Conservation (phyloP, 306 rosid species). For the Medicago ruthenica region DNA sequence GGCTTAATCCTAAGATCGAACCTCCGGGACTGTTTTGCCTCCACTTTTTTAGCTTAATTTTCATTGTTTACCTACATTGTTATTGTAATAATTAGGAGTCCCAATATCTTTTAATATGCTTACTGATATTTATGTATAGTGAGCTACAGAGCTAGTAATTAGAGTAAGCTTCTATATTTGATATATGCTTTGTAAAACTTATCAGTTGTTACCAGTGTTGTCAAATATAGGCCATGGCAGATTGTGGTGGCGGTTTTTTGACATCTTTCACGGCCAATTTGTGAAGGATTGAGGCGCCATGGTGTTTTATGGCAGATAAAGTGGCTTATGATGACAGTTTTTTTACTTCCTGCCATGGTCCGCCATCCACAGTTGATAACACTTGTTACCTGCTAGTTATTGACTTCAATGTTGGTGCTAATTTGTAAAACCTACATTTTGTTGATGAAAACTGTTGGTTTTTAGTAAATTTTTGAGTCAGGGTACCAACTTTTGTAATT, state of each 20-base stretch:
- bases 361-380: no score
- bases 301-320: no score
- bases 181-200: conserved; percentile 9
- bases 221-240: no score
- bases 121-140: conserved; percentile 4
- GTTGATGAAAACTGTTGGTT: conserved; percentile 22
- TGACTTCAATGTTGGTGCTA: conserved; percentile 6
- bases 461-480: background rate
- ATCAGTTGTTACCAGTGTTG: background rate
- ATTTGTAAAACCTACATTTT: conserved; percentile 20
- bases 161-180: conserved; percentile 7
- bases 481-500: conserved; percentile 13
- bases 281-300: no score
- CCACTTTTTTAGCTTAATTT: background rate
- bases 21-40: background rate
- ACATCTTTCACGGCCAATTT: no score
- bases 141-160: conserved; percentile 14
- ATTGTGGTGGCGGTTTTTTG: no score
- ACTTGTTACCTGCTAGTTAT: conserved; percentile 28
- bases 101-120: conserved; percentile 10
- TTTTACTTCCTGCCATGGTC: no score
- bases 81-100: background rate
- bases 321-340: no score
- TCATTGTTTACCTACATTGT: background rate
- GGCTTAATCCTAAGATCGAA: background rate